These are phyloP conservation scores for Setaria viridis DNA, from an alignment of 202 grass and related monocot genomes.

Conservation along the genomic window DNA sequence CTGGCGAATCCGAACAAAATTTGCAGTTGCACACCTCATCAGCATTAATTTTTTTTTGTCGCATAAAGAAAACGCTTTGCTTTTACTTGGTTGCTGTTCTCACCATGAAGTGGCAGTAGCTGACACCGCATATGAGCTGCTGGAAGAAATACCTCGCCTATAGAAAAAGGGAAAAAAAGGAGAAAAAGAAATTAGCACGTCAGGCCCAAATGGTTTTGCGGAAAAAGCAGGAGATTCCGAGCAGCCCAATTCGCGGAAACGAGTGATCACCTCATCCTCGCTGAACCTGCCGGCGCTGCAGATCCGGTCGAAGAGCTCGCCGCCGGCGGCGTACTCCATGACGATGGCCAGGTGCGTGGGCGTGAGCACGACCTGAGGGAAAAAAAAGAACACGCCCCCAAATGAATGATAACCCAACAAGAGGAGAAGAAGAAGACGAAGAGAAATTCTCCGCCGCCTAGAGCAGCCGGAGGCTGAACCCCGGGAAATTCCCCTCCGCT, in stretches of 20 bases:
- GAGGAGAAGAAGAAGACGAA: background rate
- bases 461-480: background rate
- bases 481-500: background rate
- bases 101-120: conserved; percentile 98
- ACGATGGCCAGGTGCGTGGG: conserved; percentile 90
- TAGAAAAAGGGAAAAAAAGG: background rate
- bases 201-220: conserved; percentile 5
- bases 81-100: conserved; percentile 36
- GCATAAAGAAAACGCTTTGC: background rate
- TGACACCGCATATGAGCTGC: conserved; percentile 90
- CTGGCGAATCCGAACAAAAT: conserved; percentile 54
- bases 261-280: conserved; percentile 81
- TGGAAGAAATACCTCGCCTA: conserved; percentile 97
- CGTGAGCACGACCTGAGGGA: conserved; percentile 73
- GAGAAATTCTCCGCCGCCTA: background rate
- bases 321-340: conserved; percentile 93
- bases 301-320: conserved; percentile 94
- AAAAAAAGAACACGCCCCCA: background rate
- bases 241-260: background rate
- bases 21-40: conserved; percentile 24
- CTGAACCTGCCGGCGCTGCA: conserved; percentile 90
- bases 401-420: background rate
- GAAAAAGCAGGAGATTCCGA: background rate
- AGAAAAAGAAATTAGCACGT: background rate
- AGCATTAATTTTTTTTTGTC: background rate